phyloP scores from a whole-genome alignment of 139 green algal genomes.

The Auxenochlorella protothecoides region DNA sequence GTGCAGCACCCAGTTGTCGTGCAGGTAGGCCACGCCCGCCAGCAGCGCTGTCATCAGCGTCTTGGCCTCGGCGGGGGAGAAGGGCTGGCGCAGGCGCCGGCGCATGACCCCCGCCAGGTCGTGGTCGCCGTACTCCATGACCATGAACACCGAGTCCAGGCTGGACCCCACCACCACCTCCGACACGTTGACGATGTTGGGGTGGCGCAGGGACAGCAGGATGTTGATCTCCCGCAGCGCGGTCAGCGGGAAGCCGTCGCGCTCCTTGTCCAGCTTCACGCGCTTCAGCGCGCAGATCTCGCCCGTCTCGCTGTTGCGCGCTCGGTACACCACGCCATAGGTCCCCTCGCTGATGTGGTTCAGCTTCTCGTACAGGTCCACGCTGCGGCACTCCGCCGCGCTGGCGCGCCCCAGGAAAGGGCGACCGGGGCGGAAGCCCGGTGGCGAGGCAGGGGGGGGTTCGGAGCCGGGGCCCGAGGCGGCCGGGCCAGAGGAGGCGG shows the following conservation, averaged over 20 bases:
- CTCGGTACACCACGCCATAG: slow-evolving; percentile 85
- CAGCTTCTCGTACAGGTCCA: slow-evolving; percentile 77
- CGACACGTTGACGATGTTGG: slow-evolving; percentile 90
- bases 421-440: background rate
- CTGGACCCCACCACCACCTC: slow-evolving; percentile 68
- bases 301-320: slow-evolving; percentile 56
- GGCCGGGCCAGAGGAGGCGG: background rate
- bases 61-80: slow-evolving; percentile 61
- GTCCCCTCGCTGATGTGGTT: slow-evolving; percentile 77
- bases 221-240: slow-evolving; percentile 93
- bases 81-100: slow-evolving; percentile 48
- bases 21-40: slow-evolving; percentile 73
- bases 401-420: background rate
- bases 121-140: slow-evolving; percentile 98
- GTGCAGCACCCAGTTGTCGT: slow-evolving; percentile 83
- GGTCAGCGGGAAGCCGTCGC: slow-evolving; percentile 93
- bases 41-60: slow-evolving; percentile 77
- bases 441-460: background rate
- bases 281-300: slow-evolving; percentile 78
- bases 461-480: background rate
- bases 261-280: slow-evolving; percentile 91
- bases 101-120: slow-evolving; percentile 71
- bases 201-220: slow-evolving; percentile 82
- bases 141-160: slow-evolving; percentile 84
- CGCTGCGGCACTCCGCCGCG: slow-evolving; percentile 62